Evolutionary conservation across 345 rosid species (phyloP), one percentile per base, ranked within the genome.

Genomic region (Hibiscus syriacus): DNA sequence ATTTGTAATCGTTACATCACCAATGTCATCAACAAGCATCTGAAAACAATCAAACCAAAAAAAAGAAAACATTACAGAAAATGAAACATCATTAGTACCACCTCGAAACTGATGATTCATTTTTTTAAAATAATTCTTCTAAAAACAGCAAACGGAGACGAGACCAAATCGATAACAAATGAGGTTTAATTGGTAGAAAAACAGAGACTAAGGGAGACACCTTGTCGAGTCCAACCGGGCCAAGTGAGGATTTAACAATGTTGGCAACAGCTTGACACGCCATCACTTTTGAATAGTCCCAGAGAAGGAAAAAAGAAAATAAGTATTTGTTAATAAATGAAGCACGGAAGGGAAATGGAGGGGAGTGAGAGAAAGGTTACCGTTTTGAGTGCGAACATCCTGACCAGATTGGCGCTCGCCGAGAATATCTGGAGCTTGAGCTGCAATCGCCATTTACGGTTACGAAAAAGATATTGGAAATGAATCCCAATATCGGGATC

Each of bases 221-320:
- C 94, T 95, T 92, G 85, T 95, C 98, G 30, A 95, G 98, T 16
- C 99, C 99, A 55, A 95, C 97, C 1, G 98, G 98, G 70, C 99
- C 96, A 43, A 95, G 93, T 2, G 98, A 95, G 34, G 96, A 85
- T 80, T 92, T 95, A 30, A 95, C 97, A n/a, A 95, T 95, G 73
- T 95, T 95, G 3, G 98, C 90, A 50, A 95, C 84, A n/a, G 98
- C 98, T 87, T 92, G 98, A 70, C 98, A 92, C 43, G 98, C 86
- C 92, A 95, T 59, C 79, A 89, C 98, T 92, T 70, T 57, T 26
- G 19, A 50, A 62, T 16, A 38, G 20, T 2, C 1, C n/a, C 12
- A 67, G 43, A 12, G 54, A 41, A 14, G 17, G 13, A 48, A 4
- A 43, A n/a, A n/a, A n/a, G 25, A 20, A 0, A 5, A 20, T 10